Evolutionary conservation across 805 yeast genomes (phyloP), one percentile per base, ranked within the genome.

Genomic region (Starmerella riodocensis): DNA sequence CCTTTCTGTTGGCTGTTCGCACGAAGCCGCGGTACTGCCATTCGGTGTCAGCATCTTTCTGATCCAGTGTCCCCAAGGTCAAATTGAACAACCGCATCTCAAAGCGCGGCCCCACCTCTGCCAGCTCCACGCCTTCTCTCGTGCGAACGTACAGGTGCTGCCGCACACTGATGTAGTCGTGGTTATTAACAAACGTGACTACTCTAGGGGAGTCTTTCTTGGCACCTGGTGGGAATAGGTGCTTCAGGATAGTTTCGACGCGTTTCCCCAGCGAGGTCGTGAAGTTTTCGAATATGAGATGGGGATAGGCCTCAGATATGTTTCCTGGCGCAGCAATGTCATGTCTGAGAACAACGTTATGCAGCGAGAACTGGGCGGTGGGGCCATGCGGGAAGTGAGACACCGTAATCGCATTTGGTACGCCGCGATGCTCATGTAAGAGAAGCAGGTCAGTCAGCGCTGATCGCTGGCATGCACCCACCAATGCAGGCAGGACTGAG

Each of bases 351-450:
- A 83, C 85, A 39, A 91, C 97, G 54, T 91, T 91, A 61, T 91
- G 97, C 41, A 91, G 65, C 9, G 96, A 82, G 67, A 91, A 91
- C 33, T 81, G 78, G 25, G 91, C 93, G 2, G 96, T 81, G 16
- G 98, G 99, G 0, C 99, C 99, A 57, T 91, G 94, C 4, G 98
- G 99, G 59, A 91, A 81, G 65, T 91, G 99, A 25, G 91, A 78
- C 21, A 91, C 64, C 1, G 97, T 88, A 43, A 91, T 54, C 1
- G 95, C 82, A 0, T 95, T 86, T 37, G 99, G 99, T 0, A 83
- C 88, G 72, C 99, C 99, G 62, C 99, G 71, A 61, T 91, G 98
- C 58, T 91, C 99, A 58, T 91, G 97, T 18, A 91, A 62, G 3
- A 91, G 70, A 19, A 91, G 66, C 50, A 91, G 62, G 58, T 91